A percentile compares a stretch with the other conserved stretches of the same genome.
These are phyloP conservation scores for Gracilaria gracilis DNA, from an alignment of 23 red algal species.

Conservation along the genomic window DNA sequence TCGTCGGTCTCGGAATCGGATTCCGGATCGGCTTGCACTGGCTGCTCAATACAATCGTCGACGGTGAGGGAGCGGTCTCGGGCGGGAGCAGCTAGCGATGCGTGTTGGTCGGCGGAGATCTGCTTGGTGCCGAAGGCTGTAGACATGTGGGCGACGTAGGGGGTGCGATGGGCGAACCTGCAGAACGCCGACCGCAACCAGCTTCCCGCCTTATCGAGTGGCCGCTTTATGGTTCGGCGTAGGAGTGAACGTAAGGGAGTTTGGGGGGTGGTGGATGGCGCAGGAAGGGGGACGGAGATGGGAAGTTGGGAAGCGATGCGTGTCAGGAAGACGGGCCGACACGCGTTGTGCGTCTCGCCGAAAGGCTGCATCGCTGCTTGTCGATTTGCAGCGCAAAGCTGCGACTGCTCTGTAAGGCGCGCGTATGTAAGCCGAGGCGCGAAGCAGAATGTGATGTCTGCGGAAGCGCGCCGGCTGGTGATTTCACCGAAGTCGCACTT, in stretches of 20 bases:
- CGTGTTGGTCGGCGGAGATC: slow-evolving; percentile 46
- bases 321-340: no score
- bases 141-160: slow-evolving; percentile 33
- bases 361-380: no score
- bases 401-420: no score
- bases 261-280: background rate
- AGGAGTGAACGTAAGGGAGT: background rate
- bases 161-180: slow-evolving; percentile 40
- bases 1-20: slow-evolving; percentile 34
- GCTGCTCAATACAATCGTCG: slow-evolving; percentile 31
- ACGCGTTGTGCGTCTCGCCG: no score
- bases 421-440: no score
- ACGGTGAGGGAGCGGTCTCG: slow-evolving; percentile 28
- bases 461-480: no score
- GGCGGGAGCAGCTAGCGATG: slow-evolving; percentile 11
- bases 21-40: slow-evolving; percentile 6
- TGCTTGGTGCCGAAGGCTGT: slow-evolving; percentile 22
- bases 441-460: no score
- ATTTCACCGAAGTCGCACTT: no score
- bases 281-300: no score
- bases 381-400: no score
- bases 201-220: slow-evolving; percentile 16
- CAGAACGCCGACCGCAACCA: slow-evolving; percentile 42
- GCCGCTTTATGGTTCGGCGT: background rate
- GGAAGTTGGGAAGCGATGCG: no score